These are phyloP conservation scores for Cucumis hystrix DNA, from an alignment of 306 rosid species.

Conservation along the genomic window DNA sequence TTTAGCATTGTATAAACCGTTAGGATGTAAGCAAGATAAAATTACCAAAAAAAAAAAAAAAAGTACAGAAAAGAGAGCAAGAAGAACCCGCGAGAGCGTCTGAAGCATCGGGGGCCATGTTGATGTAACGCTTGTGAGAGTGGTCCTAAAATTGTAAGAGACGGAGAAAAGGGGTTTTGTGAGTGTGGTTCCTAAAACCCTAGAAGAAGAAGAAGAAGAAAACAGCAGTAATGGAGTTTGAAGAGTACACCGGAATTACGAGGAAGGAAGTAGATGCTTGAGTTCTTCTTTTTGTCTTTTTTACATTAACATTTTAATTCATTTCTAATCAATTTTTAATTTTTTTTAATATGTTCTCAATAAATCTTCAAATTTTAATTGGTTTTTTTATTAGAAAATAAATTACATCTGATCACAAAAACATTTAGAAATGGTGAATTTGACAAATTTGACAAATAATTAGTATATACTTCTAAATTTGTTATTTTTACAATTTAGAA, in stretches of 20 bases:
- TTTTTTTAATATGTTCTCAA: no score
- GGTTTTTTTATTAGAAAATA: no score
- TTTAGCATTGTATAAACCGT: background rate
- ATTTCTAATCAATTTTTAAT: no score
- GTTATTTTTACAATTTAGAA: no score
- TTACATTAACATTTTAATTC: no score
- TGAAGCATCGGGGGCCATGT: conserved; percentile 78
- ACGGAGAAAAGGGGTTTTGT: background rate
- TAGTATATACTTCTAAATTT: no score
- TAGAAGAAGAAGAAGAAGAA: background rate
- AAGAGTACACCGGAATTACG: background rate
- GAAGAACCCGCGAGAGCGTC: conserved; percentile 72
- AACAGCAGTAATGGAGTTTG: background rate
- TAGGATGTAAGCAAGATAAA: background rate
- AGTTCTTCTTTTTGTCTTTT: no score
- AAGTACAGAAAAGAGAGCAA: background rate
- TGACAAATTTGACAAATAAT: no score
- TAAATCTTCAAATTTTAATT: no score
- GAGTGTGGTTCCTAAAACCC: background rate
- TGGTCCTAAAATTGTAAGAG: background rate
- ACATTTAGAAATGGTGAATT: no score
- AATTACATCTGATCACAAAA: no score
- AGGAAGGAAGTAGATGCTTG: background rate
- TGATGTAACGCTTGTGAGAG: background rate
- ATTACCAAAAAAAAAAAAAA: background rate